Evolutionary conservation across 805 yeast species (phyloP).

Genomic region (Metschnikowia corniflorae): DNA sequence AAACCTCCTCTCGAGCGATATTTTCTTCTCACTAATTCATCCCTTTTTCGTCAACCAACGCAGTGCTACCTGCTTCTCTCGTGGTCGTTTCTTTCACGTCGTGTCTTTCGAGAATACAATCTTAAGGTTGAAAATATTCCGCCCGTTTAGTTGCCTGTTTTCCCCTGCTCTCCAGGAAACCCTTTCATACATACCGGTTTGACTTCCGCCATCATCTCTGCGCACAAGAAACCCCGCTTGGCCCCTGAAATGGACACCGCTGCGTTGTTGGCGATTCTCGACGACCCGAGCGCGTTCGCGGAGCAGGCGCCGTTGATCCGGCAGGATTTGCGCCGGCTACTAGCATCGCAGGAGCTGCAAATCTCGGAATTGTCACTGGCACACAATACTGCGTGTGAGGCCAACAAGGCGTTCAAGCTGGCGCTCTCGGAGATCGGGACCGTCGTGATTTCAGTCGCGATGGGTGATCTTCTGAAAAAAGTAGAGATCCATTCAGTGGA

Average conservation of each 20-base stretch:
- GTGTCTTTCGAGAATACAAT: background rate
- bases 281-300: constrained; percentile 35
- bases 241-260: constrained; percentile 28
- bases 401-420: constrained; percentile 67
- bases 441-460: constrained; percentile 83
- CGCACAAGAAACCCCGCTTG: constrained; percentile 20
- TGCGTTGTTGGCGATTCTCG: constrained; percentile 33
- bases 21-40: background rate
- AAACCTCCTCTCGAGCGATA: background rate
- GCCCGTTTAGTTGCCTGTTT: background rate
- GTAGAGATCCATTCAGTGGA: constrained; percentile 71
- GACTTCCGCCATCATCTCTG: constrained; percentile 10
- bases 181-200: constrained; percentile 9
- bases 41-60: background rate
- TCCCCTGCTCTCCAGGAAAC: background rate
- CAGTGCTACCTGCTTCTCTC: background rate
- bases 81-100: background rate
- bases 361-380: constrained; percentile 28
- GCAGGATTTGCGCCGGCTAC: constrained; percentile 26
- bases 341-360: constrained; percentile 28
- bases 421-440: constrained; percentile 79
- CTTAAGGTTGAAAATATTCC: too few species aligned
- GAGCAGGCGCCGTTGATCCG: constrained; percentile 29
- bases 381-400: constrained; percentile 37
- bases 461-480: constrained; percentile 81